Evolutionary conservation across 257 asterid genomes (phyloP).

Genomic region (Vinca minor): DNA sequence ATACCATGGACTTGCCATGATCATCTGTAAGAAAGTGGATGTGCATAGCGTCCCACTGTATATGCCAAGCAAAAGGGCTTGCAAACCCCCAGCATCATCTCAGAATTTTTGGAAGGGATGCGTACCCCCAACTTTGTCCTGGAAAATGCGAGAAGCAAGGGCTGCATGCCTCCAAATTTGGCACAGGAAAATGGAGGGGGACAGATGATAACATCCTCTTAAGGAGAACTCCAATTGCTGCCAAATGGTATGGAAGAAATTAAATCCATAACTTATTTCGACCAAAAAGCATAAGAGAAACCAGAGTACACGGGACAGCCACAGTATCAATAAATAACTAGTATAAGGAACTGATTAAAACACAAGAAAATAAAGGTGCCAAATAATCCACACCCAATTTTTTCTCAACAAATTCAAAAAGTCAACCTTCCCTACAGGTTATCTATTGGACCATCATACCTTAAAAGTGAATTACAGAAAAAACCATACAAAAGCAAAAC

Average conservation of each 20-base stretch:
- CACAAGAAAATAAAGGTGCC: too few relatives aligned
- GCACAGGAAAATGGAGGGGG: constrained; percentile 56
- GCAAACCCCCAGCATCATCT: constrained; percentile 40
- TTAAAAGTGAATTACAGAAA: not conserved
- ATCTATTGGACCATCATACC: not conserved
- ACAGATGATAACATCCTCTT: constrained; percentile 34
- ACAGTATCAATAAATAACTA: too few relatives aligned
- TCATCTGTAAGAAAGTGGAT: constrained; percentile 32
- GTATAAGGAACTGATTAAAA: too few relatives aligned
- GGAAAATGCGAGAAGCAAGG: constrained; percentile 58
- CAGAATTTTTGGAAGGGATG: constrained; percentile 42
- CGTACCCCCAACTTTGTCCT: constrained; percentile 59
- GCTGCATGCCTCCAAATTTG: constrained; percentile 45
- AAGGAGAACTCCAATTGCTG: constrained; percentile 21
- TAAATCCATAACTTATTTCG: constrained; percentile 14
- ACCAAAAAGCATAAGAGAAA: constrained; percentile 1
- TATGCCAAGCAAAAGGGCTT: constrained; percentile 42
- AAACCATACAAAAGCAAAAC: not conserved
- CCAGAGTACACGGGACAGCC: too few relatives aligned
- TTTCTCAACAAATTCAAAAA: not conserved
- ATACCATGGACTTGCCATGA: constrained; percentile 42
- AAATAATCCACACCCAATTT: too few relatives aligned
- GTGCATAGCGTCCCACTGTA: constrained; percentile 29
- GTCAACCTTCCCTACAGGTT: not conserved
- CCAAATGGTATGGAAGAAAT: constrained; percentile 21